Base-by-base conservation (phyloP, 2,329 filamentous ascomycete species). In the Neopestalotiopsis sp. region DNA sequence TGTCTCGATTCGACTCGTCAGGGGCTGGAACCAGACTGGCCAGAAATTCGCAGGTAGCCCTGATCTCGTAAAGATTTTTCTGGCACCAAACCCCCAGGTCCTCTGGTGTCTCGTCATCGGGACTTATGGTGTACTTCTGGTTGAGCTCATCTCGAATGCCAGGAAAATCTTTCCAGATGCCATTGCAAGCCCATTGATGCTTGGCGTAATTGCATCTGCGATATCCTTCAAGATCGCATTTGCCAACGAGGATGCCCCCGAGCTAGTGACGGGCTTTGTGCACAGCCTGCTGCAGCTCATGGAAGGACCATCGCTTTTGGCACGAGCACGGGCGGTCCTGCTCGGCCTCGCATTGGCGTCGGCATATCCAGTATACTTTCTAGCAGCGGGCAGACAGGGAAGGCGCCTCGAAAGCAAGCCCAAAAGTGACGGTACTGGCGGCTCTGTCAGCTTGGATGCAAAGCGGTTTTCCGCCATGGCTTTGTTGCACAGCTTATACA, bases 1-100 rank as follows among this genome's bases (percentile, higher is more conserved):
- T 7, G 75, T 85, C 1, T 81, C 89, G 7, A 87, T 93, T 66
- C 88, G 95, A 45, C 74, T 97, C 2, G 83, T 90, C 49, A 85
- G 94, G 58, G 88, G 92, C 68, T 99, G 95, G 95, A 98, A 98
- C 76, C 96, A 98, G 79, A 98, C 96, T 0, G 96, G 96, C 4
- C 95, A 98, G 77, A 99, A 99, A 79, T 95, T 94, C 74, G 92
- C 96, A 1, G 95, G 95, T n/a, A 92, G 91, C 52, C 90, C 94
- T 32, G 96, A 98, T 75, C 93, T 98, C 60, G 92, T 93, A 71
- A 93, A 92, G 69, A 84, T 80, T 4, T 92, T 94, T 75, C 84
- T 97, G 67, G 82, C 86, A 17, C 82, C 86, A 0, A 87, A 93
- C 68, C 90, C 90, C 2, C 78, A 84, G 34, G 76, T 92, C 0